Conservation (phyloP, 1,284 basidiomycete species). For the Ustilago trichophora region DNA sequence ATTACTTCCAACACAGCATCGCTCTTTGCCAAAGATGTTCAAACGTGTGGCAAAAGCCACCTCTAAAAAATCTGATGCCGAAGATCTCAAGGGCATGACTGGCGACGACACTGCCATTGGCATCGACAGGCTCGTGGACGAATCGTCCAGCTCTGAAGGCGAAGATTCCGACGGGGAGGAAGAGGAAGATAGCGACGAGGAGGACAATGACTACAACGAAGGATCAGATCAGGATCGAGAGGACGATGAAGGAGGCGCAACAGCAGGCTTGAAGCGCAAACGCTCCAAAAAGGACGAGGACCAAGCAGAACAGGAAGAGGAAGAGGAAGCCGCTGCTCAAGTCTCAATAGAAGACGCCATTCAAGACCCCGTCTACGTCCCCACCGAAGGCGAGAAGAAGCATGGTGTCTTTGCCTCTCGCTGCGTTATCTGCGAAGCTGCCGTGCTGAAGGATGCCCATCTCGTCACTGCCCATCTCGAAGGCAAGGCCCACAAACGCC, state of each 20-base stretch:
- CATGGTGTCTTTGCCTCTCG: conserved; percentile 32
- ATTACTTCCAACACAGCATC: not conserved
- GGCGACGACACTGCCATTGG: conserved; percentile 43
- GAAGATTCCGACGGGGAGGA: conserved; percentile 22
- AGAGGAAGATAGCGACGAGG: conserved; percentile 11
- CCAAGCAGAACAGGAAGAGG: conserved; percentile 5
- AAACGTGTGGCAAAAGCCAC: conserved; percentile 44
- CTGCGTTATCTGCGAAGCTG: conserved; percentile 40
- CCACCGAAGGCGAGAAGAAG: conserved; percentile 41
- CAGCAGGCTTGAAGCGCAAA: conserved; percentile 28
- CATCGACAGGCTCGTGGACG: conserved; percentile 45
- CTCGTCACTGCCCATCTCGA: conserved; percentile 32
- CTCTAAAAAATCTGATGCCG: conserved; percentile 18
- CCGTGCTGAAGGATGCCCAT: conserved; percentile 30
- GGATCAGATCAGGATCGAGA: not conserved
- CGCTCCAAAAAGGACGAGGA: conserved; percentile 19
- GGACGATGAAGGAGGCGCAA: not conserved
- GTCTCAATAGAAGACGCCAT: conserved; percentile 37
- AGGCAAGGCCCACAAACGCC: conserved; percentile 34
- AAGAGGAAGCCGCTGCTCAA: conserved; percentile 14
- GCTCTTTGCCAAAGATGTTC: conserved; percentile 20
- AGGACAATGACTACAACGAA: conserved; percentile 1
- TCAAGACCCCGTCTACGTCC: conserved; percentile 43
- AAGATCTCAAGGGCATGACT: conserved; percentile 22
- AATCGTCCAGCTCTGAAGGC: conserved; percentile 37